Conservation (phyloP, 306 rosid genomes). For the Prunus campanulata region DNA sequence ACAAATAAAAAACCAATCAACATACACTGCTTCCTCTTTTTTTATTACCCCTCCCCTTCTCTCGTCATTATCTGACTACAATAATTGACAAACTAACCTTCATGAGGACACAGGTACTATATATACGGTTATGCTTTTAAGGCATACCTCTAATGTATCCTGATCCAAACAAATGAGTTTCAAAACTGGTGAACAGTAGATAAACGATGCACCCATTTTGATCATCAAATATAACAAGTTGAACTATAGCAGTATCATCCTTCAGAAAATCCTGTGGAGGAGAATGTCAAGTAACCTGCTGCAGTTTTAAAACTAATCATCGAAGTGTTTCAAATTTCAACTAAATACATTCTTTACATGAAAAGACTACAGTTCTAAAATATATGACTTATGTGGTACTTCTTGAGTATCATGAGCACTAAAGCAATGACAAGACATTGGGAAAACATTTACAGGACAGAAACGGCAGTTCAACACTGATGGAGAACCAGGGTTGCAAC, state of each 20-base stretch:
- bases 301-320: conserved; percentile 77
- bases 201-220: conserved; percentile 90
- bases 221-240: conserved; percentile 96
- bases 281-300: conserved; percentile 89
- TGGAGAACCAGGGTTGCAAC: conserved; percentile 19
- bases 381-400: conserved; percentile 20
- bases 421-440: conserved; percentile 15
- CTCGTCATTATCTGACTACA: conserved; percentile 35
- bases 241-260: conserved; percentile 98
- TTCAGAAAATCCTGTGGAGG: conserved; percentile 95
- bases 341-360: conserved; percentile 30
- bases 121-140: conserved; percentile 82
- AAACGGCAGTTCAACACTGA: not conserved
- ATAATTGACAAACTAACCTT: conserved; percentile 82
- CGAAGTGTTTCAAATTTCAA: conserved; percentile 35
- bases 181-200: conserved; percentile 98
- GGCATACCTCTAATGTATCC: conserved; percentile 99
- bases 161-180: conserved; percentile 96
- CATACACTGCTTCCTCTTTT: conserved; percentile 23
- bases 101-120: conserved; percentile 66
- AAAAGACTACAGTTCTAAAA: conserved; percentile 15
- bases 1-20: conserved; percentile 27
- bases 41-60: conserved; percentile 2
- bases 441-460: conserved; percentile 1
- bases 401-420: conserved; percentile 31